These are phyloP conservation scores for Penicillium egyptiacum DNA, from an alignment of 495 filamentous ascomycete species.

Conservation along the genomic window DNA sequence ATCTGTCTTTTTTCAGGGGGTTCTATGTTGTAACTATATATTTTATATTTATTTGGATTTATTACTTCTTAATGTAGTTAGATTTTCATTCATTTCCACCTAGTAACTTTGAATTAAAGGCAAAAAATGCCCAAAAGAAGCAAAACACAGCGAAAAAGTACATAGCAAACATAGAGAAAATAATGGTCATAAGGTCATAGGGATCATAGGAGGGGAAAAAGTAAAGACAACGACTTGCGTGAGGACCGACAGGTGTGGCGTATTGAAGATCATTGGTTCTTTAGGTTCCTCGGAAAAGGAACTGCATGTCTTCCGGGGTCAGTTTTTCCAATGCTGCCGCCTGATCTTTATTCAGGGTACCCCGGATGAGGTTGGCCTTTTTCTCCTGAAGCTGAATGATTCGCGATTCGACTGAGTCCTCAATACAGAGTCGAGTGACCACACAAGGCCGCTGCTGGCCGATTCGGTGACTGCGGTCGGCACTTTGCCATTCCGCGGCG, in stretches of 20 bases:
- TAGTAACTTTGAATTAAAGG: neutral
- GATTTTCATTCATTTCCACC: too few species aligned
- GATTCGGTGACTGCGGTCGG: conserved; percentile 95
- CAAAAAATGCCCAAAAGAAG: neutral
- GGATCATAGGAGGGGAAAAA: neutral
- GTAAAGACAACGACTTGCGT: neutral
- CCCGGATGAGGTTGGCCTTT: conserved; percentile 93
- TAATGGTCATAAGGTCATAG: conserved; percentile 16
- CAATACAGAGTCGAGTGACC: conserved; percentile 91
- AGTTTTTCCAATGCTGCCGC: conserved; percentile 79
- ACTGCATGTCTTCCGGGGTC: conserved; percentile 88
- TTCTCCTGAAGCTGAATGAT: conserved; percentile 97
- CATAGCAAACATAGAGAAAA: too few species aligned
- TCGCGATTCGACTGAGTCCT: conserved; percentile 91
- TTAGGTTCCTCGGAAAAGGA: conserved; percentile 77
- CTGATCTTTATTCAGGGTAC: conserved; percentile 90
- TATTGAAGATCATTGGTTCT: neutral
- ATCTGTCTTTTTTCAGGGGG: neutral
- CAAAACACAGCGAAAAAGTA: too few species aligned
- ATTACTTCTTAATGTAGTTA: too few species aligned
- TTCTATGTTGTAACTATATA: too few species aligned
- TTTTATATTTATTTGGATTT: too few species aligned
- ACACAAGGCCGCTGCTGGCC: conserved; percentile 90
- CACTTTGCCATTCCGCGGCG: conserved; percentile 95
- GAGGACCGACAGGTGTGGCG: conserved; percentile 9